phyloP scores from a whole-genome alignment of 306 rosid genomes.

The Malus orientalis region DNA sequence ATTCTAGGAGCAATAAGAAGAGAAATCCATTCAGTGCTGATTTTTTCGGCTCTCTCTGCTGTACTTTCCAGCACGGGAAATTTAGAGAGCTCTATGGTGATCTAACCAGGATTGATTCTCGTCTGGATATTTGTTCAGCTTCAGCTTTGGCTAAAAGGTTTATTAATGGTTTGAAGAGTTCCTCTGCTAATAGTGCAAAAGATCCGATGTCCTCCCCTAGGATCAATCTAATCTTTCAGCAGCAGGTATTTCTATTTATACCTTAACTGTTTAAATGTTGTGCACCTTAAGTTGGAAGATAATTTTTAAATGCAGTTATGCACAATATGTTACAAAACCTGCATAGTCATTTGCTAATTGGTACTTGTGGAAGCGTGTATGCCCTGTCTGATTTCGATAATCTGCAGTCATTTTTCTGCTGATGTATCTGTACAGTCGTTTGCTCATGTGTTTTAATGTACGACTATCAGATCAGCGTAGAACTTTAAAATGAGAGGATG shows the following conservation, averaged over 20 bases:
- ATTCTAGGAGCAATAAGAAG: slow-evolving; percentile 7
- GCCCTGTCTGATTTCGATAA: no score
- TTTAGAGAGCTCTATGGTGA: slow-evolving; percentile 50
- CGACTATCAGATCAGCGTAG: background rate
- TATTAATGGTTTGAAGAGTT: slow-evolving; percentile 41
- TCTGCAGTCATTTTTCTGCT: no score
- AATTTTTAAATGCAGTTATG: no score
- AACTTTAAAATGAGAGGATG: background rate
- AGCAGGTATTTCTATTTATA: no score
- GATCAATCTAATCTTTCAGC: no score
- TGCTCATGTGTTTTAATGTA: no score
- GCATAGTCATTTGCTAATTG: background rate
- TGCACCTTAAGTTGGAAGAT: no score
- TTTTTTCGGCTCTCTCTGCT: slow-evolving; percentile 56
- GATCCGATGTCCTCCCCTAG: no score
- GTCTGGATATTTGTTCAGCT: slow-evolving; percentile 67
- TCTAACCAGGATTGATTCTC: slow-evolving; percentile 78
- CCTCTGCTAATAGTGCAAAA: slow-evolving; percentile 12
- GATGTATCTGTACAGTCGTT: no score
- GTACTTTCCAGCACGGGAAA: background rate
- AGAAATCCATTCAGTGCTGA: slow-evolving; percentile 40
- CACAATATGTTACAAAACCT: background rate
- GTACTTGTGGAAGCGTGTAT: background rate
- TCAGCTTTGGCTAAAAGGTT: slow-evolving; percentile 55
- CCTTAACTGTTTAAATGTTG: no score